These are phyloP conservation scores for Cladosporium halotolerans DNA, from an alignment of 2,329 filamentous ascomycete species.

Conservation along the genomic window DNA sequence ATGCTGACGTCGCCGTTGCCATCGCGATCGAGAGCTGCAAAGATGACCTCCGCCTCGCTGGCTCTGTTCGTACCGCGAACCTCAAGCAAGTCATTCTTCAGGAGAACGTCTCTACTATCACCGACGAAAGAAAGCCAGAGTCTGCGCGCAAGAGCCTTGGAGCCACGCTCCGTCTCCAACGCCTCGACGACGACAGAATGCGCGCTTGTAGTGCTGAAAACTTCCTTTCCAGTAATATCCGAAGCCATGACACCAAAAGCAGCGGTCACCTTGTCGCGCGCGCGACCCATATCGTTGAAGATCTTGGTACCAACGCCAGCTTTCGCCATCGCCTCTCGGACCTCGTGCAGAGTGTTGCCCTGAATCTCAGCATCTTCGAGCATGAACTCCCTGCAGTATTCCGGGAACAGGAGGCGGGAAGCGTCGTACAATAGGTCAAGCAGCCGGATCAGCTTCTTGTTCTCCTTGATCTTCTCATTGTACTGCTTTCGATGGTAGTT, in stretches of 20 bases:
- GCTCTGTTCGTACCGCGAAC: slow-evolving; percentile 23
- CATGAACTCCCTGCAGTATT: slow-evolving; percentile 72
- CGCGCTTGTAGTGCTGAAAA: slow-evolving; percentile 53
- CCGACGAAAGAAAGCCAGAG: slow-evolving; percentile 31
- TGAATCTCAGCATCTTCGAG: slow-evolving; percentile 79
- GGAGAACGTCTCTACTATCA: slow-evolving; percentile 23
- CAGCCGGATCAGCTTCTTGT: slow-evolving; percentile 68
- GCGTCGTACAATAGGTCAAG: slow-evolving; percentile 74
- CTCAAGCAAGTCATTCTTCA: slow-evolving; percentile 23
- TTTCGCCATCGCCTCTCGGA: slow-evolving; percentile 34
- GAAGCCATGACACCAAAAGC: slow-evolving; percentile 79
- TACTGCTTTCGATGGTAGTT: slow-evolving; percentile 70
- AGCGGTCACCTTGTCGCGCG: slow-evolving; percentile 78
- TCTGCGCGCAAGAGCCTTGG: slow-evolving; percentile 29
- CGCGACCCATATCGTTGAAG: slow-evolving; percentile 54
- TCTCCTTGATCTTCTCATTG: slow-evolving; percentile 66
- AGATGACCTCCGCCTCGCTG: slow-evolving; percentile 28
- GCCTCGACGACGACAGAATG: slow-evolving; percentile 27
- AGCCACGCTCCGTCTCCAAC: slow-evolving; percentile 24
- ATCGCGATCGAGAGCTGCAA: slow-evolving; percentile 28
- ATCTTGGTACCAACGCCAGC: slow-evolving; percentile 61
- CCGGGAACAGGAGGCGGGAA: slow-evolving; percentile 71
- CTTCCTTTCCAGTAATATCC: slow-evolving; percentile 78
- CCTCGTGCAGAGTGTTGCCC: slow-evolving; percentile 57
- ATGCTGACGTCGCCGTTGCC: slow-evolving; percentile 31